Conservation (phyloP, 805 yeast species). For the Ascoidea tarda region DNA sequence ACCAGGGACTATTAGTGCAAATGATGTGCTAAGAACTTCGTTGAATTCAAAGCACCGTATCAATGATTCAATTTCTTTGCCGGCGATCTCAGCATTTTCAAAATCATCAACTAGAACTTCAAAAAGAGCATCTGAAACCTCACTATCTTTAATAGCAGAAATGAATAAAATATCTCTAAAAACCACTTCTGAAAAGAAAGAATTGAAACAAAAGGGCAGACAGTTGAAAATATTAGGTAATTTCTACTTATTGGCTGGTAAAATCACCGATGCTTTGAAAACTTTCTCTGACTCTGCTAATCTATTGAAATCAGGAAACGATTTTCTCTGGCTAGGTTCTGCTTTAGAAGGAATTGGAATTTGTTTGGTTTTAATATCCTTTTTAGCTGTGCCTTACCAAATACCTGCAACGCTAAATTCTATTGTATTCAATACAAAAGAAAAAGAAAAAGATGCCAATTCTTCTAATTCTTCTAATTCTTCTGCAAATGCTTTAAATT, state of each 20-base stretch:
- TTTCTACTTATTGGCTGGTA: conserved; percentile 70
- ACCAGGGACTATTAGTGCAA: conserved; percentile 52
- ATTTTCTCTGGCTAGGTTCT: conserved; percentile 78
- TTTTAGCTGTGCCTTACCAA: conserved; percentile 36
- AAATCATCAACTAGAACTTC: conserved; percentile 3
- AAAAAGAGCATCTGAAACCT: conserved; percentile 1
- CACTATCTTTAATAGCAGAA: conserved; percentile 2
- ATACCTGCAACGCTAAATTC: conserved; percentile 22
- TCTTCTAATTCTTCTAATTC: background rate
- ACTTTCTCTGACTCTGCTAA: conserved; percentile 64
- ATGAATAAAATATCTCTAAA: conserved; percentile 21
- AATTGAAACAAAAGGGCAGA: conserved; percentile 50
- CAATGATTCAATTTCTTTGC: conserved; percentile 7
- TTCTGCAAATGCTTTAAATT: background rate
- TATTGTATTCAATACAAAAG: conserved; percentile 8
- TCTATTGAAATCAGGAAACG: conserved; percentile 46
- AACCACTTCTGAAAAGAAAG: conserved; percentile 19
- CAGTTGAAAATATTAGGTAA: conserved; percentile 65
- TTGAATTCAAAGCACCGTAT: conserved; percentile 8
- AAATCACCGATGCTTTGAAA: conserved; percentile 52
- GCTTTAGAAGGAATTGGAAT: conserved; percentile 74
- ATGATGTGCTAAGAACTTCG: conserved; percentile 24
- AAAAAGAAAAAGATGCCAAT: conserved; percentile 2
- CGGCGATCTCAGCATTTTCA: background rate
- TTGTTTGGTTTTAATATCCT: conserved; percentile 45